Conservation (phyloP, 305 asterid genomes). For the Fraxinus sp. region DNA sequence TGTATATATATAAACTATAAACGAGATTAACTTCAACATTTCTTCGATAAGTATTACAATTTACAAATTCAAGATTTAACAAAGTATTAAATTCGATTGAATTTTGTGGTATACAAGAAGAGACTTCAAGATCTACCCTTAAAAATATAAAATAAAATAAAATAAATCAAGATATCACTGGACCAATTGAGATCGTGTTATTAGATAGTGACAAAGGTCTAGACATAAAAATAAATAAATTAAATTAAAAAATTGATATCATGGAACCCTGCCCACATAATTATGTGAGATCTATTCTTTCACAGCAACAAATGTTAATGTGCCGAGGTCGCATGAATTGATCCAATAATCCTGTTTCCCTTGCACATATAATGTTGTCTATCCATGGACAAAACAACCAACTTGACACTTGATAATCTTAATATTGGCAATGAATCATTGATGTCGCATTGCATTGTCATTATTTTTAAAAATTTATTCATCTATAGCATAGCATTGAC, state of each 20-base stretch:
- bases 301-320: background rate
- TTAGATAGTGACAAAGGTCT: background rate
- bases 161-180: background rate
- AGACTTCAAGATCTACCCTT: background rate
- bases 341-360: background rate
- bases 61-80: background rate
- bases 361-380: background rate
- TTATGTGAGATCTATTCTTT: background rate
- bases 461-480: background rate
- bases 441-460: background rate
- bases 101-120: background rate
- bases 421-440: background rate
- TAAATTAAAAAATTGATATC: background rate
- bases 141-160: too few species aligned
- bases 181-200: background rate
- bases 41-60: background rate
- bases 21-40: background rate
- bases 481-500: background rate
- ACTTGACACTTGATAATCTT: background rate
- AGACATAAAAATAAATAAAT: too few species aligned
- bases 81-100: background rate
- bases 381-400: background rate
- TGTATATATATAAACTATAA: background rate
- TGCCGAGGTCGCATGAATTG: too few species aligned
- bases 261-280: background rate